These are phyloP conservation scores for Lyophyllum decastes DNA, from an alignment of 768 basidiomycete genomes.

Conservation along the genomic window DNA sequence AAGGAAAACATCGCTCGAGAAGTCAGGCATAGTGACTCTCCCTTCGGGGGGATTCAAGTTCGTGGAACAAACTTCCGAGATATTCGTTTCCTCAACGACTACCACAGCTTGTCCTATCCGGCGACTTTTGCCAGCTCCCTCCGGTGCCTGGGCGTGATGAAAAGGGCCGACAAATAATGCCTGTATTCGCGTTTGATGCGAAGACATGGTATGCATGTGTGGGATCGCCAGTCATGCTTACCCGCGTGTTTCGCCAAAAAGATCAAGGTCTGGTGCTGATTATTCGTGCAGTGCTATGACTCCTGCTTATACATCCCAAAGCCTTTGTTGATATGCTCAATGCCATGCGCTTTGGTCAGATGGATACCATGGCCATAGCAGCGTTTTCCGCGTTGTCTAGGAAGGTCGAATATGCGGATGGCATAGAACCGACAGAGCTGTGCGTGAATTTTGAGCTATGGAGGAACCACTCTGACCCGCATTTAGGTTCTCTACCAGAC, in stretches of 20 bases:
- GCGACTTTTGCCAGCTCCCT: constrained; percentile 91
- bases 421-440: constrained; percentile 83
- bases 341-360: constrained; percentile 76
- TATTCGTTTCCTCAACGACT: neutral
- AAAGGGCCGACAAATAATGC: constrained; percentile 47
- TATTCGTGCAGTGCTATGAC: neutral
- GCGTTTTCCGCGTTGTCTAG: constrained; percentile 62
- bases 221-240: constrained; percentile 53
- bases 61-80: neutral
- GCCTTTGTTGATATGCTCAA: constrained; percentile 87
- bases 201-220: constrained; percentile 71
- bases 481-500: constrained; percentile 66
- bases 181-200: constrained; percentile 81
- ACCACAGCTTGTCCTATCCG: constrained; percentile 74
- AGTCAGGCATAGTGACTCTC: constrained; percentile 49
- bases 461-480: neutral
- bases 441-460: constrained; percentile 29
- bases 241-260: constrained; percentile 85
- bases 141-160: constrained; percentile 63
- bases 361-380: constrained; percentile 42
- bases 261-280: constrained; percentile 57
- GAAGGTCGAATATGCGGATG: constrained; percentile 62
- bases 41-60: constrained; percentile 90
- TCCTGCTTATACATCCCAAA: constrained; percentile 15
- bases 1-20: constrained; percentile 65